Conservation (phyloP, 345 rosid species). For the Camelina sativa region DNA sequence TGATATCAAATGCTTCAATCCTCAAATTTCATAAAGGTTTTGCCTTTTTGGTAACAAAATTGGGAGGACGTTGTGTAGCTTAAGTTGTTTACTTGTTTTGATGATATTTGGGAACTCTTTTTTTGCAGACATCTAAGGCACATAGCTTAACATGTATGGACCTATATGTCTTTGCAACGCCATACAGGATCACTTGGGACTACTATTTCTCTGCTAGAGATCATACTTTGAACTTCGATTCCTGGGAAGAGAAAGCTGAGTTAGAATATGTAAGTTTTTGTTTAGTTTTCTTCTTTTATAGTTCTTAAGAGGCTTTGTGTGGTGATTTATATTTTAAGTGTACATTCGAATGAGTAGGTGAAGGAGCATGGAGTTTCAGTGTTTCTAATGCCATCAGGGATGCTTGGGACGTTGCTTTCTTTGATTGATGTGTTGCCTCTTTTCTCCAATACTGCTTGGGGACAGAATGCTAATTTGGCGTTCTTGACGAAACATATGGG, state of each 20-base stretch:
- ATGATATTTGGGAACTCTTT: background rate
- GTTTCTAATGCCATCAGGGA: slow-evolving; percentile 97
- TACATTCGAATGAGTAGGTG: slow-evolving; percentile 56
- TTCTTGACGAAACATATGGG: slow-evolving; percentile 92
- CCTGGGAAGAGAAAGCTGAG: slow-evolving; percentile 93
- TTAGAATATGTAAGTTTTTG: slow-evolving; percentile 74
- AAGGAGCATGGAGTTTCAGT: slow-evolving; percentile 93
- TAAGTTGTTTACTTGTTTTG: background rate
- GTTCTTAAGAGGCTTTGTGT: background rate
- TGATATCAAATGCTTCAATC: background rate
- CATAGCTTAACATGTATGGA: slow-evolving; percentile 99
- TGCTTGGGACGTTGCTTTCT: slow-evolving; percentile 89
- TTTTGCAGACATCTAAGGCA: slow-evolving; percentile 72
- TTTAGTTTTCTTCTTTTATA: slow-evolving; percentile 12
- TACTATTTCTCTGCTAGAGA: slow-evolving; percentile 84
- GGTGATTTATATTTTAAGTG: background rate
- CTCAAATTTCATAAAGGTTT: background rate
- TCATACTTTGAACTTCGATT: slow-evolving; percentile 78
- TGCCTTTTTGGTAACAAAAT: background rate
- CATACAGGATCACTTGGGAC: slow-evolving; percentile 95
- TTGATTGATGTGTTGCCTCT: slow-evolving; percentile 87
- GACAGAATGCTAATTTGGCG: slow-evolving; percentile 86
- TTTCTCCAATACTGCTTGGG: slow-evolving; percentile 90
- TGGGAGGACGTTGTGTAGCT: background rate
- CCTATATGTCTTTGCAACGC: slow-evolving; percentile 95